Percentiles rank a stretch among this genome's conserved stretches.
Conservation (phyloP, 208 protist species). For the Trypanosoma mega region DNA sequence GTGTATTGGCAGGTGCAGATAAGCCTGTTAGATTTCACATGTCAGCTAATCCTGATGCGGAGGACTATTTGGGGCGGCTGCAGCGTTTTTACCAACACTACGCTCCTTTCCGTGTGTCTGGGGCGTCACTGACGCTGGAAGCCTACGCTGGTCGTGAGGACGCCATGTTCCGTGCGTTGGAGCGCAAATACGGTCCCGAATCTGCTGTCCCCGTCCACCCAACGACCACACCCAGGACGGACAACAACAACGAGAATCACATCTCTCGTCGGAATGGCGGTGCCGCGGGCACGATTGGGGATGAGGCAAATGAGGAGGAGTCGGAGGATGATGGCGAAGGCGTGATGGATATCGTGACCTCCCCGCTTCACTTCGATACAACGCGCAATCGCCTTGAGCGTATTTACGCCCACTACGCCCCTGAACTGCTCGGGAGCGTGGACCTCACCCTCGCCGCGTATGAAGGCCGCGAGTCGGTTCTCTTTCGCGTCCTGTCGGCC, state of each 20-base stretch:
- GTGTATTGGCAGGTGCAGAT: too few species aligned
- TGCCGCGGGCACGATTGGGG: too few species aligned
- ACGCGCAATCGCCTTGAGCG: conserved; percentile 22
- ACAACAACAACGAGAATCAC: too few species aligned
- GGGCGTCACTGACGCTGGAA: conserved; percentile 5
- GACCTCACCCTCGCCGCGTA: conserved; percentile 22
- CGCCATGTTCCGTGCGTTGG: conserved; percentile 15
- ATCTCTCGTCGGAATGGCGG: background rate
- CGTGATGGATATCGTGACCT: background rate
- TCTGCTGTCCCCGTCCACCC: background rate
- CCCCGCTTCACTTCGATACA: conserved; percentile 9
- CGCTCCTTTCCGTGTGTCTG: conserved; percentile 5
- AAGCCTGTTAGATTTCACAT: too few species aligned
- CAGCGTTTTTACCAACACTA: conserved; percentile 20
- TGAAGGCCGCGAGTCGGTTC: conserved; percentile 22
- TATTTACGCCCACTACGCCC: conserved; percentile 24
- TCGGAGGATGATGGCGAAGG: too few species aligned
- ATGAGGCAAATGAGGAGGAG: too few species aligned
- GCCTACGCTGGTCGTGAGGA: conserved; percentile 13
- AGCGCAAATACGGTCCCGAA: conserved; percentile 24
- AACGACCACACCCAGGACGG: background rate
- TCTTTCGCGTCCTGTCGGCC: conserved; percentile 20
- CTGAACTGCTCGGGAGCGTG: conserved; percentile 16
- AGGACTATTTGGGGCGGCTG: background rate
- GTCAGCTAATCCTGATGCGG: too few species aligned